These are phyloP conservation scores for Trichoderma virens DNA, from an alignment of 495 filamentous ascomycete genomes.

Conservation along the genomic window DNA sequence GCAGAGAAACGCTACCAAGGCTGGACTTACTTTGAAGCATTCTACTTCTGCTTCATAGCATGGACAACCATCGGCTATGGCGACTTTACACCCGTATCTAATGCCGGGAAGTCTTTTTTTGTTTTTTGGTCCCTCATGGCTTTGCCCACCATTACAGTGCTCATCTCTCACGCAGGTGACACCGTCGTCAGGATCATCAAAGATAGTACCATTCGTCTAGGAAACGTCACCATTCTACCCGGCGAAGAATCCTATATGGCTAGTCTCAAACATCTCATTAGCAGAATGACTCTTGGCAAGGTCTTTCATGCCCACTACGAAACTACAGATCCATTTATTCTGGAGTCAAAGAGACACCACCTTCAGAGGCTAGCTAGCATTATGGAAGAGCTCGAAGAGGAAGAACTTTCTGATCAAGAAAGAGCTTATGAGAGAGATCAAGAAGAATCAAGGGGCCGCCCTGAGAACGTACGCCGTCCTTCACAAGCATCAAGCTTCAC, in stretches of 20 bases:
- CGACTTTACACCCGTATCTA: constrained; percentile 61
- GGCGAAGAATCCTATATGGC: constrained; percentile 48
- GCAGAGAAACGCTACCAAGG: constrained; percentile 35
- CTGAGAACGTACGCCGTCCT: not conserved
- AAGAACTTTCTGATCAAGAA: not conserved
- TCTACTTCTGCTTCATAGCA: constrained; percentile 76
- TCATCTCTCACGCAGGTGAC: constrained; percentile 78
- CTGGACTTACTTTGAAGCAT: constrained; percentile 73
- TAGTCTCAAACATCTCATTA: constrained; percentile 29
- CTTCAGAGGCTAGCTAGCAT: not conserved
- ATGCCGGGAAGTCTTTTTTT: constrained; percentile 71
- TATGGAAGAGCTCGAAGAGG: not conserved
- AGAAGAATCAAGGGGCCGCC: not conserved
- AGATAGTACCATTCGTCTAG: constrained; percentile 62
- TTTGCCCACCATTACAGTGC: constrained; percentile 71
- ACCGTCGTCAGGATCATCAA: constrained; percentile 64
- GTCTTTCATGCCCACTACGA: constrained; percentile 18
- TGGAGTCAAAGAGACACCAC: not conserved
- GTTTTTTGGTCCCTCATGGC: constrained; percentile 86
- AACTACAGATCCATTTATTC: not conserved
- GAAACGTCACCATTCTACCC: constrained; percentile 68
- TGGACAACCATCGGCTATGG: constrained; percentile 85
- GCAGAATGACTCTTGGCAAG: constrained; percentile 28
- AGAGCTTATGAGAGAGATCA: too few species aligned
- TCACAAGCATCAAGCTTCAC: constrained; percentile 13